Conservation (phyloP, 257 asterid genomes). For the Penstemon barbatus region DNA sequence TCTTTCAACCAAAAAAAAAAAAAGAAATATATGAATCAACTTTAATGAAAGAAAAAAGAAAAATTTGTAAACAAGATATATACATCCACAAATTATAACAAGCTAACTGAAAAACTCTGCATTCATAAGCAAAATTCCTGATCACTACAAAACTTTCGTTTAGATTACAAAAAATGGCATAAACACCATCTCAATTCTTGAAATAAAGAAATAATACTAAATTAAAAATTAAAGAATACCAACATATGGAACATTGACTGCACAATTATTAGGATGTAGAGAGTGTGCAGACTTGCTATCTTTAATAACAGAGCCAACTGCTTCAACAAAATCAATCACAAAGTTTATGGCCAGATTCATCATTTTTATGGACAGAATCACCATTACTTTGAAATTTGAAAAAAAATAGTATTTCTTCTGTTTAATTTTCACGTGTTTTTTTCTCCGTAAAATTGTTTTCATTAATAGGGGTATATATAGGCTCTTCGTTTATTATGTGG, state of each 20-base stretch:
- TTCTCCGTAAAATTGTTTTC: too few relatives aligned
- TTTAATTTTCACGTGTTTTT: too few relatives aligned
- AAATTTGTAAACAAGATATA: not conserved
- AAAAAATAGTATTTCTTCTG: too few relatives aligned
- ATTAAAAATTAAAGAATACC: constrained; percentile 30
- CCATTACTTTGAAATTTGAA: too few relatives aligned
- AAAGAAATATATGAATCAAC: not conserved
- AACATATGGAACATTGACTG: constrained; percentile 19
- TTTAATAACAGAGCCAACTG: constrained; percentile 30
- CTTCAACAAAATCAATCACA: constrained; percentile 31
- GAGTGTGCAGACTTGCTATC: constrained; percentile 4
- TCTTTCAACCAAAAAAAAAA: not conserved
- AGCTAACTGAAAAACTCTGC: constrained; percentile 1
- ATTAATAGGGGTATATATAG: too few relatives aligned
- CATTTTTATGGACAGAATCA: constrained; percentile 24
- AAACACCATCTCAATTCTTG: not conserved
- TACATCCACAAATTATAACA: not conserved
- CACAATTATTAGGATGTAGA: not conserved
- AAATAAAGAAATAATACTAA: not conserved
- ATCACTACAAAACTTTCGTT: not conserved
- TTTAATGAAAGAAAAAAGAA: not conserved
- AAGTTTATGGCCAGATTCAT: constrained; percentile 31
- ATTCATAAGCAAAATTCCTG: not conserved
- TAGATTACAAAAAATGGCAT: not conserved
- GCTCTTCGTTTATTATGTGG: too few relatives aligned